These are phyloP conservation scores for Corinectria fuckeliana DNA, from an alignment of 2,329 filamentous ascomycete genomes.

Conservation along the genomic window DNA sequence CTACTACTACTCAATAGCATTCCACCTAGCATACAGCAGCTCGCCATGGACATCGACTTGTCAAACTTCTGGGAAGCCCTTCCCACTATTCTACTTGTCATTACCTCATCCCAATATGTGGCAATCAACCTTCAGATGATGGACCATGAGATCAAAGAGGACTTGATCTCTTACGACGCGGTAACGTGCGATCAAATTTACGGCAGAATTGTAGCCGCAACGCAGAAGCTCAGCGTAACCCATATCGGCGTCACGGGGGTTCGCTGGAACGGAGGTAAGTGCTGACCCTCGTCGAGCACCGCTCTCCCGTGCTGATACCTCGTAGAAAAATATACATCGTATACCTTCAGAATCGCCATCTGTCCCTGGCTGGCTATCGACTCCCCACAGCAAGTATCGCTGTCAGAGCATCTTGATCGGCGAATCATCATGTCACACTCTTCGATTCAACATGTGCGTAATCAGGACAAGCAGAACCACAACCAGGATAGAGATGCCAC, in stretches of 20 bases:
- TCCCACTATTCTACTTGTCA: neutral
- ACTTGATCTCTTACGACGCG: neutral
- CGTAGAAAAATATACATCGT: neutral
- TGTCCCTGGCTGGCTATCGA: neutral
- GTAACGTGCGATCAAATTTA: neutral
- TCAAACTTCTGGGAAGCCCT: slow-evolving; percentile 7
- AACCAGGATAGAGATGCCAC: neutral
- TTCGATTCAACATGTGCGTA: neutral
- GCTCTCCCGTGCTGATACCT: neutral
- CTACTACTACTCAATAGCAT: neutral
- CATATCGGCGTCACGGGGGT: neutral
- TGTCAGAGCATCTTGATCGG: neutral
- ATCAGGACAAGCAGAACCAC: neutral
- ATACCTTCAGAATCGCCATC: neutral
- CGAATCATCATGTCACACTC: neutral
- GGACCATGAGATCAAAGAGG: neutral
- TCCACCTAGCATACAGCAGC: neutral
- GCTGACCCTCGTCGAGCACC: neutral
- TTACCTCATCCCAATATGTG: neutral
- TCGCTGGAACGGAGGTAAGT: neutral
- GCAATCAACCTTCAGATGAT: neutral
- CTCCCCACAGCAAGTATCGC: neutral
- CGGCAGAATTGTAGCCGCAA: neutral
- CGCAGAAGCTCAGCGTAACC: neutral
- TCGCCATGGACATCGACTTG: neutral